These are phyloP conservation scores for Glycine tomentella DNA, from an alignment of 306 rosid species.

Conservation along the genomic window DNA sequence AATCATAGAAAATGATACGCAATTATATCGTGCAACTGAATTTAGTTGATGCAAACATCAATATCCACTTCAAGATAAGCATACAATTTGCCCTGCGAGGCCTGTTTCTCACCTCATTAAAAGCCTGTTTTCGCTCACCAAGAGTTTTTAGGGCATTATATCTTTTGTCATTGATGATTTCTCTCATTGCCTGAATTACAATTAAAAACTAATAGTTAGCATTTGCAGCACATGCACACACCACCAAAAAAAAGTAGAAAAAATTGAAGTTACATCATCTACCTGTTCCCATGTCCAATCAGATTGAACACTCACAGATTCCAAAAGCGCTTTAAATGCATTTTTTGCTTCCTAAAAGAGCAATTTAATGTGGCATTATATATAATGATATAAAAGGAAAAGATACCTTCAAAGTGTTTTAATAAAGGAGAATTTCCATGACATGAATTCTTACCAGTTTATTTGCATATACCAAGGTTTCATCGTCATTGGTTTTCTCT, in stretches of 20 bases:
- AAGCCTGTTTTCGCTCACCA: constrained; percentile 99
- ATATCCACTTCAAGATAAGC: neutral
- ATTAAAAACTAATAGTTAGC: constrained; percentile 44
- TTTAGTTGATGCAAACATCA: constrained; percentile 31
- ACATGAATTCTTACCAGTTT: constrained; percentile 75
- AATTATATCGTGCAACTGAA: constrained; percentile 12
- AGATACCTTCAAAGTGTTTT: constrained; percentile 17
- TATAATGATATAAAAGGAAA: constrained; percentile 5
- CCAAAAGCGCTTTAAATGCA: constrained; percentile 92
- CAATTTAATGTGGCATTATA: constrained; percentile 17
- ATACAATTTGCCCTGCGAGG: constrained; percentile 29
- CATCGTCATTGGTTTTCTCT: constrained; percentile 80
- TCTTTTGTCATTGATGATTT: constrained; percentile 90
- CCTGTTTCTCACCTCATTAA: constrained; percentile 81
- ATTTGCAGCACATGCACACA: constrained; percentile 26
- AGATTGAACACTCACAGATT: constrained; percentile 89
- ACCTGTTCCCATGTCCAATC: constrained; percentile 99
- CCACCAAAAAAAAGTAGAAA: neutral
- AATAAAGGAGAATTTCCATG: constrained; percentile 17
- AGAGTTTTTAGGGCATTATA: constrained; percentile 92
- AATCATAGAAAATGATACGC: constrained; percentile 31
- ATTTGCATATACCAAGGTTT: constrained; percentile 80
- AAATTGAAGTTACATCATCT: constrained; percentile 37
- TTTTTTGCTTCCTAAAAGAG: constrained; percentile 86
- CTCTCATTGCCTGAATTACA: constrained; percentile 86